Percentiles rank a stretch among this genome's conserved stretches.
Evolutionary conservation across 305 asterid species (phyloP).

Genomic region (Stenogyne calaminthoides): DNA sequence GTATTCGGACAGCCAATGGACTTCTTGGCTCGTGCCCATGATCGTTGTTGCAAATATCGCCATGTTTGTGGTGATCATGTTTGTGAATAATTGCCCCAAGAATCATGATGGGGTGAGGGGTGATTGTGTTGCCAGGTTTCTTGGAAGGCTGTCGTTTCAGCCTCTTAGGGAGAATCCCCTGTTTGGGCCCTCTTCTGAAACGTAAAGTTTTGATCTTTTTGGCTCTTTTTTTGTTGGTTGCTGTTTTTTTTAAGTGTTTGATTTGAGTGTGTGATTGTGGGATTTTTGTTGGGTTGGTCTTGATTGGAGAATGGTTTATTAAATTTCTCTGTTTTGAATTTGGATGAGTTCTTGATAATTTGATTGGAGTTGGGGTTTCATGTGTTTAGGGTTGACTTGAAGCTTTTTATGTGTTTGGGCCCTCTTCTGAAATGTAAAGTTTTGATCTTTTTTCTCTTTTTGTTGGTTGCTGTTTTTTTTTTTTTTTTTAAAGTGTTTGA

Average conservation of each 20-base stretch:
- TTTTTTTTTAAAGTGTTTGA: too few species aligned
- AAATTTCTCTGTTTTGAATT: background rate
- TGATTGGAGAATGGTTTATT: background rate
- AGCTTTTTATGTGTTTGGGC: constrained; percentile 17
- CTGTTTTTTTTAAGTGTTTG: background rate
- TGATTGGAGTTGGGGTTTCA: background rate
- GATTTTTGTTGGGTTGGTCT: background rate
- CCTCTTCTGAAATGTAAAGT: too few species aligned
- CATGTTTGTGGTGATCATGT: constrained; percentile 83
- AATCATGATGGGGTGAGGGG: constrained; percentile 42
- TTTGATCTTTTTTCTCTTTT: too few species aligned
- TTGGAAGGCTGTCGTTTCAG: constrained; percentile 90
- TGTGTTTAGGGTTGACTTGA: background rate
- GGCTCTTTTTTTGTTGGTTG: background rate
- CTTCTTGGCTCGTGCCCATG: constrained; percentile 92
- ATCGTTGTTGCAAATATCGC: constrained; percentile 81
- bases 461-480: too few species aligned
- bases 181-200: constrained; percentile 86
- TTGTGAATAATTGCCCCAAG: constrained; percentile 80
- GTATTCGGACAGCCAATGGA: constrained; percentile 73
- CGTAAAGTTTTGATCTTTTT: constrained; percentile 46
- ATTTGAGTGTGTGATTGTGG: background rate
- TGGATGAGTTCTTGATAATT: background rate
- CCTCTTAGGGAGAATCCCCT: constrained; percentile 91
- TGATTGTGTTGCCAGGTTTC: constrained; percentile 78